Evolutionary conservation across 2,329 filamentous ascomycete genomes (phyloP), one percentile per base, ranked within the genome.

Genomic region (Ramichloridium luteum): DNA sequence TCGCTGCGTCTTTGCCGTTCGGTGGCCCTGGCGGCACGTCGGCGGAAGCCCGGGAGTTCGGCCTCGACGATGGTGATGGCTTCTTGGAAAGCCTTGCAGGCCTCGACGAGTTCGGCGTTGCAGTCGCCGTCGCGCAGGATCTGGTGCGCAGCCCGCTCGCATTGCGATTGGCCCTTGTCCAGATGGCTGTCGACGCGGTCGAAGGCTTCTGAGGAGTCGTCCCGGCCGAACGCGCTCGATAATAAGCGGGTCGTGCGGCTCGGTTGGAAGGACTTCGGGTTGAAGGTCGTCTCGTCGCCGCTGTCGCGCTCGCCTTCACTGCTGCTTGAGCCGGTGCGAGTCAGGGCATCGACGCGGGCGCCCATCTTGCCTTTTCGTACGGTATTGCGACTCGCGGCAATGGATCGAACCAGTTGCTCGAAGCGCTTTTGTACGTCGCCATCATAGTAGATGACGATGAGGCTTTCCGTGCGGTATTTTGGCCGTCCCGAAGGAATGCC

Each of bases 361-460:
- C 81, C 80, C 78, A 84, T 83, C 59, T 83, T 90, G 31, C 79
- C 83, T 57, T 88, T 92, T 29, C 86, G 77, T 55, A 94, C 77
- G 43, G 82, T 66, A 56, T 93, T 93, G 35, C 86, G 68, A 30
- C 80, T 81, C 1, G 74, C 72, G 4, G 81, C 83, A 20, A 94
- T 76, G 34, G 80, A 79, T 39, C 83, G 77, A 35, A 93, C 85
- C 30, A 93, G 61, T 34, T 78, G 68, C 47, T 93, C 85, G 43
- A 94, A 84, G 23, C 78, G 74, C 30, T 74, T 74, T 52, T 94
- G 85, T 3, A 92, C 77, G 39, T 83, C 77, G 44, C 80, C 82
- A 52, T 94, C 86, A 53, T 94, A 94, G 57, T 84, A 86, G n/a
- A 94, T 80, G 25, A 90, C 77, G 28, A 88, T 77, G 67, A 83